Conservation (phyloP, 2,329 filamentous ascomycete species). For the Botryosphaeria dothidea region DNA sequence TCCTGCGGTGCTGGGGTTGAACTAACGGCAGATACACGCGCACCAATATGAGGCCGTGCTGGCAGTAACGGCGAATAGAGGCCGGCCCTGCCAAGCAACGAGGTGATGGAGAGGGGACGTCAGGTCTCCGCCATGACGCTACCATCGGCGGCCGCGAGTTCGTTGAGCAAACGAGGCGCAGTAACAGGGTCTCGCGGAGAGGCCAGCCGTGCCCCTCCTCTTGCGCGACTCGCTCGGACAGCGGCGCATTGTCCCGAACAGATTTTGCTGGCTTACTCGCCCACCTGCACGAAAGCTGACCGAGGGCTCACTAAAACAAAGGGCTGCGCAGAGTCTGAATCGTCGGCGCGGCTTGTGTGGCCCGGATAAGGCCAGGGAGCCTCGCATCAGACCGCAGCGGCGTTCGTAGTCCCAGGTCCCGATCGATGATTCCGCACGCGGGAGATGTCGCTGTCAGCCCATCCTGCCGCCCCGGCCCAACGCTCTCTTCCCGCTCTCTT, state of each 20-base stretch:
- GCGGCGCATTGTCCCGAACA: background rate
- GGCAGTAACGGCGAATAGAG: background rate
- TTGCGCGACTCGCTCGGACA: background rate
- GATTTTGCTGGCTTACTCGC: too few relatives aligned
- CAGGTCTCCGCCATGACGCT: background rate
- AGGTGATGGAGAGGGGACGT: background rate
- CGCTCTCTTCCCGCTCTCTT: too few relatives aligned
- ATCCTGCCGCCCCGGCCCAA: background rate
- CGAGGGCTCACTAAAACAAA: too few relatives aligned
- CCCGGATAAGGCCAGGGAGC: too few relatives aligned
- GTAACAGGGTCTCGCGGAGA: background rate
- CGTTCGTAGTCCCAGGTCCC: too few relatives aligned
- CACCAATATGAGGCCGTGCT: background rate
- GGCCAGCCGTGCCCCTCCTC: background rate
- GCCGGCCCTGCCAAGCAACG: background rate
- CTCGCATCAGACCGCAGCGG: too few relatives aligned
- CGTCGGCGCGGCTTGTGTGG: too few relatives aligned
- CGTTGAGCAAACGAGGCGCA: background rate
- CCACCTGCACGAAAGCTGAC: too few relatives aligned
- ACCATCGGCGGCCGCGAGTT: too few relatives aligned
- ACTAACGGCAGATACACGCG: background rate
- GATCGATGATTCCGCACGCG: too few relatives aligned
- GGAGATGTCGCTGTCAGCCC: too few relatives aligned
- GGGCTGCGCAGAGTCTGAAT: too few relatives aligned
- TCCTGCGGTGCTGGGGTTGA: background rate